Base-by-base conservation (phyloP, 2,329 filamentous ascomycete genomes). In the Aspergillus versicolor region DNA sequence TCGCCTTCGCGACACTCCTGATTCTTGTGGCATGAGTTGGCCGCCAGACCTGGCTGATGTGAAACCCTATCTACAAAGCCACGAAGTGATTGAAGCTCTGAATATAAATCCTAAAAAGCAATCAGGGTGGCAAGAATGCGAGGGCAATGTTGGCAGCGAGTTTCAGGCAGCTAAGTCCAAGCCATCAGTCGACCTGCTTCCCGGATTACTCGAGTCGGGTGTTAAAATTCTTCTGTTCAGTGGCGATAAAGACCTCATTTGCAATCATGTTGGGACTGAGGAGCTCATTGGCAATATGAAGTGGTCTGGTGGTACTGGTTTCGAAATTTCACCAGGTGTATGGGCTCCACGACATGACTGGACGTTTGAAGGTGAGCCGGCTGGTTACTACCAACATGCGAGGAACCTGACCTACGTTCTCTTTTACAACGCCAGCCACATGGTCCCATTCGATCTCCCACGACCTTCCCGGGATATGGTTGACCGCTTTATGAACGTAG, bases 21-120 rank as follows among this genome's bases (percentile, higher is more conserved):
- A 90, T 4, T 88, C 88, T 61, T 99, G 94, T 73, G 94, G 94
- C 64, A 96, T 96, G 92, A 93, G 92, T 77, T 99, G 95, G 95
- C 94, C 94, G 32, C 89, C 92, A 62, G 94, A 99, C 75, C 81
- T 99, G 68, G 75, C 76, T 46, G 71, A 83, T 49, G 84, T 99
- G 21, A 90, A 86, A 5, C 91, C 92, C 0, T 99, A 97, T 73
- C 84, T 99, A 52, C 89, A 90, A 57, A 87, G 88, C 56, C 69
- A 80, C n/a, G 91, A 96, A 47, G 94, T 99, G 13, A 80, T 85
- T 24, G 69, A 81, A 4, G 94, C 94, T 0, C 81, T 99, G 37
- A 90, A 99, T 71, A 85, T 99, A 73, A 89, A 91, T 68, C 70
- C 81, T 0, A 88, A 89, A 65, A 96, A 95, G 72, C 87, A 85